These are phyloP conservation scores for Ambrosia hybrid DNA, from an alignment of 140 eudicot species.

Conservation along the genomic window DNA sequence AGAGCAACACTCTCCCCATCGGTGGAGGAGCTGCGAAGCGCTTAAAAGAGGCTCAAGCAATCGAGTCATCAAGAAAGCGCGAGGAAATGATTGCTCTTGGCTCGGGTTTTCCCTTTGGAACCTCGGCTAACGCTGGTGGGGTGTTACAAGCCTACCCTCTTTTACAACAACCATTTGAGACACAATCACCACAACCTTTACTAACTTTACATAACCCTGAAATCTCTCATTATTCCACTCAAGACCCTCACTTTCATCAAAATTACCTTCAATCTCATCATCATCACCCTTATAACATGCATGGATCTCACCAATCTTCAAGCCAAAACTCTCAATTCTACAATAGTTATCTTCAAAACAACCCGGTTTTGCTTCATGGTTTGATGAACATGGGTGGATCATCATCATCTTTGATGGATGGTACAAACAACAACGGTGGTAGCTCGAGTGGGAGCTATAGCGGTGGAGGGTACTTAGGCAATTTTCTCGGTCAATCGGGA, in stretches of 20 bases:
- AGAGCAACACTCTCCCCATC: conserved; percentile 85
- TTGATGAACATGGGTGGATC: conserved; percentile 80
- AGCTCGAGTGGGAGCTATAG: conserved; percentile 44
- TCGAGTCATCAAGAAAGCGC: conserved; percentile 82
- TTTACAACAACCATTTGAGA: conserved; percentile 61
- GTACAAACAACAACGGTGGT: conserved; percentile 62
- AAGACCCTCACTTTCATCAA: conserved; percentile 60
- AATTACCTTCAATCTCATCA: conserved; percentile 69
- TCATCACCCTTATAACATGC: conserved; percentile 48
- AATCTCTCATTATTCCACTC: conserved; percentile 47
- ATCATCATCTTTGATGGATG: conserved; percentile 59
- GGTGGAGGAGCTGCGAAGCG: conserved; percentile 98
- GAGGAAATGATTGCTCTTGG: conserved; percentile 76
- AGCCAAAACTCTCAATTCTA: conserved; percentile 51
- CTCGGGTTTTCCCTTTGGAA: conserved; percentile 55
- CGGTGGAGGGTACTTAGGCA: conserved; percentile 61
- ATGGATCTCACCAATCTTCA: conserved; percentile 40
- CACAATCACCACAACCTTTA: conserved; percentile 62
- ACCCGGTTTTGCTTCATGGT: conserved; percentile 81
- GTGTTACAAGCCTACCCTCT: conserved; percentile 65
- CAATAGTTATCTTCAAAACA: conserved; percentile 57
- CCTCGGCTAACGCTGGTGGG: conserved; percentile 37
- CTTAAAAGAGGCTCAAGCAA: conserved; percentile 87
- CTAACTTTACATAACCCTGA: conserved; percentile 76
- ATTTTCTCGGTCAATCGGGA: conserved; percentile 49